Conservation (phyloP, 225 moss, liverwort and hornwort genomes). For the Neckera pumila region DNA sequence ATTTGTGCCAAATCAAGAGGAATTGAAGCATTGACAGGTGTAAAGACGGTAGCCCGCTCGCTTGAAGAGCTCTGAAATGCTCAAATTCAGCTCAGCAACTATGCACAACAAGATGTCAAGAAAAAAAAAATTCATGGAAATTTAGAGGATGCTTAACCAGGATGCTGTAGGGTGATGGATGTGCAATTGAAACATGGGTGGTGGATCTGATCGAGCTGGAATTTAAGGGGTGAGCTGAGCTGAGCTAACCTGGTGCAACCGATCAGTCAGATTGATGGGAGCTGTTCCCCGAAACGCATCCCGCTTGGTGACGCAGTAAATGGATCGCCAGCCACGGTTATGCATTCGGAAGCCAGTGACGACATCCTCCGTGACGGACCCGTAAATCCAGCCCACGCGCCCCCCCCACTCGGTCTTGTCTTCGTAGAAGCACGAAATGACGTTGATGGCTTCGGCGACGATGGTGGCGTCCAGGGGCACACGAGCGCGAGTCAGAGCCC, state of each 20-base stretch:
- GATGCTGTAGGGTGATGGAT: not conserved
- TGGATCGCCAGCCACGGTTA: constrained; percentile 90
- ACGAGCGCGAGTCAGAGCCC: constrained; percentile 51
- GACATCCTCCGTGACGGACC: constrained; percentile 89
- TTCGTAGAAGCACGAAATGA: constrained; percentile 86
- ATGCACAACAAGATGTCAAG: not conserved
- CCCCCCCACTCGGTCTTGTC: constrained; percentile 91
- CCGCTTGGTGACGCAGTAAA: constrained; percentile 81
- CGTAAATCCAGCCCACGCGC: constrained; percentile 92
- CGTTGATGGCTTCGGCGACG: constrained; percentile 86
- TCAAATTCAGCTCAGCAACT: not conserved
- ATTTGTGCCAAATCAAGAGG: not conserved
- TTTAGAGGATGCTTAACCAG: not conserved
- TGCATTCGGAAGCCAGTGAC: constrained; percentile 96
- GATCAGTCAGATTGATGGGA: constrained; percentile 89
- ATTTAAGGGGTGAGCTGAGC: not conserved
- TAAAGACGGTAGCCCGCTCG: not conserved
- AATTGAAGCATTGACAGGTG: not conserved
- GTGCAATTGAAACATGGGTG: not conserved
- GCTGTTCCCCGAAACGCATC: constrained; percentile 90
- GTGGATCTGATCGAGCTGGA: not conserved
- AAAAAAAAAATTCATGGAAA: too few relatives aligned
- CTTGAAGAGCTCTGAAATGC: too few relatives aligned
- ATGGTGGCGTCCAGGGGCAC: constrained; percentile 76
- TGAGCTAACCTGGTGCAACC: constrained; percentile 68